Base-by-base conservation (phyloP, 345 rosid species). In the Citrus hindsii region DNA sequence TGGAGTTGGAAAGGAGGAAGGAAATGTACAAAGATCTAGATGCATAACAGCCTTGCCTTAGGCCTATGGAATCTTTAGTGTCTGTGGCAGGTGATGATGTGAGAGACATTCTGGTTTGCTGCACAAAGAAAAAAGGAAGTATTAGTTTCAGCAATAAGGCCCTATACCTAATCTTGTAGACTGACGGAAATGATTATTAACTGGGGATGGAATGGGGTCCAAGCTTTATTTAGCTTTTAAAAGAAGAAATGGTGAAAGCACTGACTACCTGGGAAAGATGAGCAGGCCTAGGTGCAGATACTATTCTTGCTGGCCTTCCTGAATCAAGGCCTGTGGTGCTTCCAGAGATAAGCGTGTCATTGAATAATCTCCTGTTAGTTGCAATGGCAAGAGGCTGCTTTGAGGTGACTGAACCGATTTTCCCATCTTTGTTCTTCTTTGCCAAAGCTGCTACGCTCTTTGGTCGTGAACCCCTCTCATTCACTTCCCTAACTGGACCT, bases 371-470 rank as follows among this genome's bases (percentile, higher is more conserved):
- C 62, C 70, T 46, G 51, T 76, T 76, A 53, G 78, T 64, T 48
- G 77, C 77, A 62, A 63, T 40, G 59, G 77, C 69, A 38, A 75
- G 35, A 62, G 77, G 77, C 69, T 75, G 69, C 69, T 75, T 75
- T 18, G 63, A 76, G 78, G 32, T 16, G 5, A 76, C 71, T 14
- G 61, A 32, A 30, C 72, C 78, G 24, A 65, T 33, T 65, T 48
- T 76, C 48, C 51, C 63, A 22, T 65, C 78, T 76, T 76, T 76
- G 4, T 21, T 76, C 71, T 76, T 76, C 70, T 65, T 51, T 8
- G 28, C 63, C 46, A 27, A 7, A 66, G n/a, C 35, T 22, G 48
- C 32, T 33, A 32, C 21, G 24, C 27, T 76, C 55, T 66, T 76
- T 5, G 73, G 66, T 14, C 8, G 60, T 2, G 37, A n/a, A 24